Evolutionary conservation across 768 basidiomycete genomes (phyloP).

Genomic region (Rhodotorula sphaerocarpa): DNA sequence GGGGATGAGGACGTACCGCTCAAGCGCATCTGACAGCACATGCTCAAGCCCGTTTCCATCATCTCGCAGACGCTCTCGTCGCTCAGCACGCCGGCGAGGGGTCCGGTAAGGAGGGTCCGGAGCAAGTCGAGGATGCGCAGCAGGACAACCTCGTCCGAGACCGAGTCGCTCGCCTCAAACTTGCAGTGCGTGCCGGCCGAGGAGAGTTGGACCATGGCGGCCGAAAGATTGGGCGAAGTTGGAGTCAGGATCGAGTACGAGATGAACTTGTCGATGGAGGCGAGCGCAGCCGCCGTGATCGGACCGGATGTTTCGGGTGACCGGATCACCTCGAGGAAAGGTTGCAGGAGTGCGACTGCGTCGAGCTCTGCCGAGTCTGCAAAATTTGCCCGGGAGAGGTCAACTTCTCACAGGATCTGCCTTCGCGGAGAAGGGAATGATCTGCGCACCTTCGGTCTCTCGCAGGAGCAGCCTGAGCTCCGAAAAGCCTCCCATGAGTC

Average conservation of each 20-base stretch:
- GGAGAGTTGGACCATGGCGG: conserved; percentile 70
- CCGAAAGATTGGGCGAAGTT: conserved; percentile 53
- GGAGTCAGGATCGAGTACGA: conserved; percentile 62
- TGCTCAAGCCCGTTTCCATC: conserved; percentile 92
- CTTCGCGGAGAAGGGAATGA: no score
- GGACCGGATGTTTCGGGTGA: conserved; percentile 92
- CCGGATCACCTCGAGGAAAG: conserved; percentile 86
- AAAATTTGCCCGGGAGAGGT: neutral
- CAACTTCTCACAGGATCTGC: no score
- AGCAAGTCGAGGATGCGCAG: conserved; percentile 75
- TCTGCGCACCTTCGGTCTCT: conserved; percentile 54
- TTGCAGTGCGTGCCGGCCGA: conserved; percentile 89
- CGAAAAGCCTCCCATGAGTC: conserved; percentile 77
- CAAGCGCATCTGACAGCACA: conserved; percentile 93
- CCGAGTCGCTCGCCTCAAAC: conserved; percentile 93
- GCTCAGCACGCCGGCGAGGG: conserved; percentile 62
- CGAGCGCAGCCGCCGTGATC: conserved; percentile 88
- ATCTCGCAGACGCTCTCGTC: conserved; percentile 97
- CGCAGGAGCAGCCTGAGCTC: conserved; percentile 68
- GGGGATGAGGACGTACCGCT: conserved; percentile 65
- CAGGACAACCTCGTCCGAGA: conserved; percentile 93
- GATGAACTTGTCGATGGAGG: conserved; percentile 81
- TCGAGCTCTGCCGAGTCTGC: conserved; percentile 33
- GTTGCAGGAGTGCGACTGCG: conserved; percentile 54
- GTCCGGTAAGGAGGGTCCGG: conserved; percentile 43